Evolutionary conservation across 108 stramenopile genomes (phyloP).

Genomic region (Nitzschia inconspicua): DNA sequence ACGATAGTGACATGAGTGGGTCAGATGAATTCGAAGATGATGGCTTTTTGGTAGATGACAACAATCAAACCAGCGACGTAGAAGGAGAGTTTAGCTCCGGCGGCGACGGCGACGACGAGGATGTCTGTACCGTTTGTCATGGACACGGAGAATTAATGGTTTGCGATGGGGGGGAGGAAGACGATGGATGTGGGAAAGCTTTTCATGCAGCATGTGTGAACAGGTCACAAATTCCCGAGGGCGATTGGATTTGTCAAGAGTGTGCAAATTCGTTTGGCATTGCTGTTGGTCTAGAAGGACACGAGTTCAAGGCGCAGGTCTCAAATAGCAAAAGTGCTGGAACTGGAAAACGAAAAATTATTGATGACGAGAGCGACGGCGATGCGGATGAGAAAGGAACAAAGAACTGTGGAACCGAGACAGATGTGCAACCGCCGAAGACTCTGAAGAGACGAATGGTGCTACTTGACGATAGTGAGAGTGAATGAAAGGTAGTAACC

Average conservation of each 20-base stretch:
- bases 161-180: slow-evolving; percentile 50
- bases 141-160: slow-evolving; percentile 57
- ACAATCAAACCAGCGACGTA: slow-evolving; percentile 6
- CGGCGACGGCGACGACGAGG: slow-evolving; percentile 15
- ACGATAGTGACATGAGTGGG: slow-evolving; percentile 43
- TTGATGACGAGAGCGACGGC: too few species aligned
- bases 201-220: slow-evolving; percentile 55
- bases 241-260: slow-evolving; percentile 60
- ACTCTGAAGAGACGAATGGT: too few species aligned
- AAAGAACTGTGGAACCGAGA: too few species aligned
- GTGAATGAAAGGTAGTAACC: too few species aligned
- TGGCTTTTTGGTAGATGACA: slow-evolving; percentile 42
- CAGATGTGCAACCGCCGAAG: too few species aligned
- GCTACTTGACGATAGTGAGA: too few species aligned
- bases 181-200: slow-evolving; percentile 47
- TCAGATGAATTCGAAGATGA: slow-evolving; percentile 56
- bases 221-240: slow-evolving; percentile 42
- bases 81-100: slow-evolving; percentile 19
- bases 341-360: too few species aligned
- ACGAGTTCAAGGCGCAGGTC: too few species aligned
- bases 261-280: slow-evolving; percentile 41
- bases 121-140: slow-evolving; percentile 44
- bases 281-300: slow-evolving; percentile 36
- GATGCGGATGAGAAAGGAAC: too few species aligned
- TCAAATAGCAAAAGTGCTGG: too few species aligned